Base-by-base conservation (phyloP, 768 basidiomycete genomes). In the Zangia roseola region DNA sequence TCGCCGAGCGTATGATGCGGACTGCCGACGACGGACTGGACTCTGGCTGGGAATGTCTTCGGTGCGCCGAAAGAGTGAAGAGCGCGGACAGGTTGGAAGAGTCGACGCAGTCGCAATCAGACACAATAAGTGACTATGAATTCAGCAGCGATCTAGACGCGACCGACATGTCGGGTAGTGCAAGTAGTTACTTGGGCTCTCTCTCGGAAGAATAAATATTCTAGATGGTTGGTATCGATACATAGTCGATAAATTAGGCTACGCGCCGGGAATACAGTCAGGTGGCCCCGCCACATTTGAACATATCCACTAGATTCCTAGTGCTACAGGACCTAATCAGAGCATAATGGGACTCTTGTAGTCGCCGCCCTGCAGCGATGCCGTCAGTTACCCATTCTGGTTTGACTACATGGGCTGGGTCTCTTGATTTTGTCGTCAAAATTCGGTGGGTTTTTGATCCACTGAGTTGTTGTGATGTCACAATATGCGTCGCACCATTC, bases 331-430 rank as follows among this genome's bases (percentile, higher is more conserved):
- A 59, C 55, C 69, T 74, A 45, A 80, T 61, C 17, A 82, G 72
- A 7, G 72, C 50, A 57, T 89, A 93, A 17, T 68, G 65, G 48
- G 77, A 71, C 66, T 93, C 91, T 30, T 76, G 69, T 50, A 79
- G 69, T 56, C 81, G 72, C 61, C 76, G 84, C 20, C 84, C 86
- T 14, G 73, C 72, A 16, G 64, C 63, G 54, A 90, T 74, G 56
- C 86, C 86, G 54, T 90, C 88, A 10, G 72, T 69, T 7, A 89
- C 75, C 88, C 87, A 91, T 62, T 85, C 83, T 9, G 88, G 88
- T 48, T 74, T 81, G 26, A 92, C 87, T 46, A 92, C 77, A 47
- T 85, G 75, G 19, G 74, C 70, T 30, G 74, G 73, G 48, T 64
- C 74, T 53, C 72, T 71, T 26, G 70, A 71, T 57, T 79, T 82